Evolutionary conservation across 1,284 basidiomycete species (phyloP), one percentile per base, ranked within the genome.

Genomic region (Ceratobasidium sp.): DNA sequence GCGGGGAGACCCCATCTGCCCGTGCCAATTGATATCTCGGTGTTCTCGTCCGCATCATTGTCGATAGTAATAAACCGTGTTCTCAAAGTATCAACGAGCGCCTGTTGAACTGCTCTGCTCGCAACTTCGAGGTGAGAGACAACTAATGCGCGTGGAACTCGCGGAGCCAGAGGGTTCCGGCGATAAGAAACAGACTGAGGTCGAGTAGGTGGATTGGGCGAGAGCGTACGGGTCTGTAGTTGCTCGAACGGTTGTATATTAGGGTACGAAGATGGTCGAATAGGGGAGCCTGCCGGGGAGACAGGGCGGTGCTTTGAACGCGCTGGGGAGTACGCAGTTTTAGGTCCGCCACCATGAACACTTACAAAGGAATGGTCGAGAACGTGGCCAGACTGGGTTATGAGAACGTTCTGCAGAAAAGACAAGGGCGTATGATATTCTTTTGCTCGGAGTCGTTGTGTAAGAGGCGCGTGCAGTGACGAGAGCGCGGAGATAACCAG

Each of bases 71-170:
- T 82, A 53, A 85, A 85, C 71, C 85, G 84, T 51, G 91, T 89
- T 15, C 85, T 80, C 51, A 94, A 83, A 0, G 88, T 88, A 26
- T 85, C 85, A 10, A 88, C 83, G 33, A 94, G 82, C 1, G 90
- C 86, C 47, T 89, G 85, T 80, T 94, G 93, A 2, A 88, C 89
- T 0, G 86, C 82, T 15, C 86, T 78, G 45, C 84, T 85, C 0
- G 89, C 87, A 79, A 90, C 82, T 79, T 94, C 92, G 17, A 94
- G 85, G 0, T 91, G 90, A 1, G 91, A 89, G 7, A 94, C 82
- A 7, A 94, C 90, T 1, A 94, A 83, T 1, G 89, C 92, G 56
- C 87, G 85, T 0, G 93, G 91, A 5, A 81, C 67, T 8, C 77
- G 78, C 56, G 64, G 58, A 11, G 58, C 56, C 28, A 56, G 35